These are phyloP conservation scores for Mycena epipterygia DNA, from an alignment of 768 basidiomycete species.

Conservation along the genomic window DNA sequence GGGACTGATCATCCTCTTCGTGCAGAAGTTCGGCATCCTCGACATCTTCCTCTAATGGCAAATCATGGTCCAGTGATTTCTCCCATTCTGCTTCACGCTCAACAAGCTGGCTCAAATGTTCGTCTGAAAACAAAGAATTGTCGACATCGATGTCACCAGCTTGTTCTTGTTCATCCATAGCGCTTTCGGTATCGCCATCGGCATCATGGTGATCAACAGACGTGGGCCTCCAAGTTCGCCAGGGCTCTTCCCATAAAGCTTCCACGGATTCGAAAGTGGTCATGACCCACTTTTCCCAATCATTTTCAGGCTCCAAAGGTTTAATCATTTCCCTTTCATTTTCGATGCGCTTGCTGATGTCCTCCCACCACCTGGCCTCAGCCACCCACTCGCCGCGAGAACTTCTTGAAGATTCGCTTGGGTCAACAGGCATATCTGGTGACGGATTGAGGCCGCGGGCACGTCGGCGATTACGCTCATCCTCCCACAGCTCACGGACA, in stretches of 20 bases:
- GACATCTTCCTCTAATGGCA: slow-evolving; percentile 49
- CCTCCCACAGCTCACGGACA: slow-evolving; percentile 96
- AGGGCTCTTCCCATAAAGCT: slow-evolving; percentile 81
- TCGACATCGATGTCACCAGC: slow-evolving; percentile 62
- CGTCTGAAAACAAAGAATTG: slow-evolving; percentile 62
- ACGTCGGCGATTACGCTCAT: slow-evolving; percentile 84
- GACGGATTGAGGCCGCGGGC: slow-evolving; percentile 79
- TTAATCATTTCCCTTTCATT: slow-evolving; percentile 48
- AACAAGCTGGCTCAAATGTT: slow-evolving; percentile 57
- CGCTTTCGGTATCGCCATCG: slow-evolving; percentile 33
- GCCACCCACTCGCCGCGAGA: slow-evolving; percentile 75
- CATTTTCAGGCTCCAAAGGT: slow-evolving; percentile 27
- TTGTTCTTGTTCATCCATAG: slow-evolving; percentile 29
- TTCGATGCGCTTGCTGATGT: slow-evolving; percentile 74
- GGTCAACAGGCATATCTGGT: slow-evolving; percentile 79
- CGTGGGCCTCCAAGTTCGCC: slow-evolving; percentile 67
- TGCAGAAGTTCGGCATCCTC: slow-evolving; percentile 46
- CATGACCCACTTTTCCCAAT: slow-evolving; percentile 85
- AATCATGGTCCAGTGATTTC: slow-evolving; percentile 46
- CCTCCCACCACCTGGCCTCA: slow-evolving; percentile 83
- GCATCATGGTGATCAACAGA: slow-evolving; percentile 37
- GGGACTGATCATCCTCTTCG: slow-evolving; percentile 40
- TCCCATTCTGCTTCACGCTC: slow-evolving; percentile 41
- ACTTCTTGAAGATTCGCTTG: slow-evolving; percentile 72
- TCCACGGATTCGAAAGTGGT: slow-evolving; percentile 93